These are phyloP conservation scores for Zasmidium angulare DNA, from an alignment of 2,329 filamentous ascomycete species.

Conservation along the genomic window DNA sequence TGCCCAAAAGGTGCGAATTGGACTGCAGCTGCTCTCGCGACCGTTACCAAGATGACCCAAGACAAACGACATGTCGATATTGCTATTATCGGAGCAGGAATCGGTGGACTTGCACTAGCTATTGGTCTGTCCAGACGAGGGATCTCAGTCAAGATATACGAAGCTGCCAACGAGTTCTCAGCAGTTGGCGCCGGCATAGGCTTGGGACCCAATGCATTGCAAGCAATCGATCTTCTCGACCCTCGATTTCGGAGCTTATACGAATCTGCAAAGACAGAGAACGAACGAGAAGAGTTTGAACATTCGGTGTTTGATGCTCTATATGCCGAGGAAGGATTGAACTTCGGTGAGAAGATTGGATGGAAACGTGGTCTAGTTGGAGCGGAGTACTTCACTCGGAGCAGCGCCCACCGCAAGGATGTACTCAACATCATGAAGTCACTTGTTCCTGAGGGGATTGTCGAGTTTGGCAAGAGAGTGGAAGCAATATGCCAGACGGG, in stretches of 20 bases:
- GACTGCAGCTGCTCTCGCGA: no score
- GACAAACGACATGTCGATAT: slow-evolving; percentile 29
- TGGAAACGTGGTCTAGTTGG: slow-evolving; percentile 11
- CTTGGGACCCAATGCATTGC: slow-evolving; percentile 13
- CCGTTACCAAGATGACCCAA: no score
- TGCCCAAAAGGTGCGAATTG: no score
- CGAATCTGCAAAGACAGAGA: slow-evolving; percentile 9
- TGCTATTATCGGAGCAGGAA: slow-evolving; percentile 59
- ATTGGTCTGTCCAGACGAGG: slow-evolving; percentile 50
- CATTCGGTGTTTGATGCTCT: slow-evolving; percentile 15
- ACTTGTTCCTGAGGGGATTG: slow-evolving; percentile 44
- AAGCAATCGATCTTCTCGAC: slow-evolving; percentile 11
- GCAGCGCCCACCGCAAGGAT: slow-evolving; percentile 45
- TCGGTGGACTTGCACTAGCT: slow-evolving; percentile 56
- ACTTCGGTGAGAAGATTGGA: slow-evolving; percentile 23
- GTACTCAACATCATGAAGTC: slow-evolving; percentile 52
- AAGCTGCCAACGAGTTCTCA: slow-evolving; percentile 44
- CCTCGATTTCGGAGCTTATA: slow-evolving; percentile 6
- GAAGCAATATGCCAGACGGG: slow-evolving; percentile 24
- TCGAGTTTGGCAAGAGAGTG: slow-evolving; percentile 27
- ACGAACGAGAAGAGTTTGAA: slow-evolving; percentile 7
- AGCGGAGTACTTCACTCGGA: slow-evolving; percentile 7
- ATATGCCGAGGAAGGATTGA: slow-evolving; percentile 10
- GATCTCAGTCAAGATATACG: slow-evolving; percentile 45
- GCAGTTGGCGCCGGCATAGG: slow-evolving; percentile 51